Conservation (phyloP, 257 asterid genomes). For the Nicotiana paniculata region DNA sequence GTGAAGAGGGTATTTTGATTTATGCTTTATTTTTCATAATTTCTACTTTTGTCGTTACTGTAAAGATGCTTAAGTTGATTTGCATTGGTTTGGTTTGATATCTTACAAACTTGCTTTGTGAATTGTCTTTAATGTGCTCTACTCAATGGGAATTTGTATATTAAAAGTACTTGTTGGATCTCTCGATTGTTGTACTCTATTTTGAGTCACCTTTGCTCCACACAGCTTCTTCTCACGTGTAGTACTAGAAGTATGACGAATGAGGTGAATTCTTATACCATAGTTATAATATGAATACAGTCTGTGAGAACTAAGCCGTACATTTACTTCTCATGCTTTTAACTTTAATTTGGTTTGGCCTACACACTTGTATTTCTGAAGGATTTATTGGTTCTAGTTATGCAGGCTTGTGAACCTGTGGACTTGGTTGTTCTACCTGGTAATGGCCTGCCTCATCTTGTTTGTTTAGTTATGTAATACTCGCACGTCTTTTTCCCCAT, state of each 20-base stretch:
- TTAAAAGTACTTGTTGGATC: too few species aligned
- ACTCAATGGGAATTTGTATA: too few species aligned
- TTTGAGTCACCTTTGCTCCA: too few species aligned
- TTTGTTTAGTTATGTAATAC: background rate
- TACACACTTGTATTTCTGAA: background rate
- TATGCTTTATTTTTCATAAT: background rate
- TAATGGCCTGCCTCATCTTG: slow-evolving; percentile 1
- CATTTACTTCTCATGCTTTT: background rate
- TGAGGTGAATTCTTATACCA: too few species aligned
- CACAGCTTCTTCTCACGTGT: too few species aligned
- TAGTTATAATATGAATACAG: too few species aligned
- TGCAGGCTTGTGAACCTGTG: slow-evolving; percentile 8
- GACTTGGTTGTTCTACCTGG: slow-evolving; percentile 7
- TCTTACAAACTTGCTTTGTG: background rate
- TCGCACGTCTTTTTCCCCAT: background rate
- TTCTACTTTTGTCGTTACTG: background rate
- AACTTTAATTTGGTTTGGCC: background rate
- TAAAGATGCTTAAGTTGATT: background rate
- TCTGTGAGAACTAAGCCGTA: too few species aligned
- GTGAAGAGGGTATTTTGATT: background rate
- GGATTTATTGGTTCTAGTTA: background rate
- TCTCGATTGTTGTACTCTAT: too few species aligned
- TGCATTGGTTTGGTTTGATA: background rate
- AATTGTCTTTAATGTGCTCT: too few species aligned
- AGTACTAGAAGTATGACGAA: too few species aligned